Conservation (phyloP, 371 early-diverging fungal genomes). For the Rhizopus arrhizus region DNA sequence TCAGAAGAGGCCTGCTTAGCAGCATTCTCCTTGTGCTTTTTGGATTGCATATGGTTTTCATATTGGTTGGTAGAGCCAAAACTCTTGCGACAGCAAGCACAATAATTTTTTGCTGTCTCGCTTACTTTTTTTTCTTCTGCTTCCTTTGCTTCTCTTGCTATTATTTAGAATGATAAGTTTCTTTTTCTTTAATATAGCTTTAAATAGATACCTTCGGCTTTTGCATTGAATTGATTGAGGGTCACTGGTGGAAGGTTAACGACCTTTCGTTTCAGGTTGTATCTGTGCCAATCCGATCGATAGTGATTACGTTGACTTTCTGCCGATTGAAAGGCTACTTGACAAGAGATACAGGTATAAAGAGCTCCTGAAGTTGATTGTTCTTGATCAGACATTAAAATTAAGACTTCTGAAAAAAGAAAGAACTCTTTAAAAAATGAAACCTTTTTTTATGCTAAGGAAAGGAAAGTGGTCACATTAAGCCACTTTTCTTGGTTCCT, state of each 20-base stretch:
- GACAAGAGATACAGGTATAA: slow-evolving; percentile 78
- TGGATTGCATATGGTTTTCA: slow-evolving; percentile 84
- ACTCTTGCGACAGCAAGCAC: slow-evolving; percentile 60
- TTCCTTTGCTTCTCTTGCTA: slow-evolving; percentile 38
- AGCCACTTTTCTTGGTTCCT: not conserved
- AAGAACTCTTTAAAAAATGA: not conserved
- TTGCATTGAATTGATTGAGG: slow-evolving; percentile 67
- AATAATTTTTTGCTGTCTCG: slow-evolving; percentile 40
- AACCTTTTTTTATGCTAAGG: not conserved
- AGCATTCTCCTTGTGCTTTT: slow-evolving; percentile 88
- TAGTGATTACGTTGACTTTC: slow-evolving; percentile 85
- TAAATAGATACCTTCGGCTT: slow-evolving; percentile 40
- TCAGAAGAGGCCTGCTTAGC: slow-evolving; percentile 38
- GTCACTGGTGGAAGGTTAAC: slow-evolving; percentile 78
- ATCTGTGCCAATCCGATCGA: slow-evolving; percentile 85
- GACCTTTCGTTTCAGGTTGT: slow-evolving; percentile 87
- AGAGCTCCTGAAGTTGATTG: slow-evolving; percentile 11
- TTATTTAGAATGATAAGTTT: not conserved
- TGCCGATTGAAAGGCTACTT: slow-evolving; percentile 82
- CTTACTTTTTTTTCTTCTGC: slow-evolving; percentile 24
- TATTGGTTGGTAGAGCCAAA: slow-evolving; percentile 82
- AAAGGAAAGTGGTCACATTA: not conserved
- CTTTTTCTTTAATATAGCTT: not conserved
- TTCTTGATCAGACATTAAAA: slow-evolving; percentile 12
- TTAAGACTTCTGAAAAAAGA: not conserved